These are phyloP conservation scores for Exophiala sp. DNA, from an alignment of 2,329 filamentous ascomycete species.

Conservation along the genomic window DNA sequence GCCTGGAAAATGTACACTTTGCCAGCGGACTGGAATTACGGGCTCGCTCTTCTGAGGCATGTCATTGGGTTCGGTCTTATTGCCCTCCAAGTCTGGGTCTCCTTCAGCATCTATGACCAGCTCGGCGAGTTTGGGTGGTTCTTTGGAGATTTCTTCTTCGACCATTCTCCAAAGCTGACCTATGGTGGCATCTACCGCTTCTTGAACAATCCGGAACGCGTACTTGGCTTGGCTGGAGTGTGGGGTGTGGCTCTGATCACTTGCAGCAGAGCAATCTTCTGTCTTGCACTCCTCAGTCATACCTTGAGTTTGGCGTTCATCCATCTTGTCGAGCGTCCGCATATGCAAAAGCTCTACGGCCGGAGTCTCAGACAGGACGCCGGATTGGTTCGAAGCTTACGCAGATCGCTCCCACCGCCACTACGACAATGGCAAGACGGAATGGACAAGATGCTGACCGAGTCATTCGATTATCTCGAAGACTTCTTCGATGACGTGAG, in stretches of 20 bases:
- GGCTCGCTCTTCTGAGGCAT: constrained; percentile 81
- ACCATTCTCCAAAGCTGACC: constrained; percentile 80
- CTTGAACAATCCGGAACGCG: constrained; percentile 92
- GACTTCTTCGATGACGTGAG: constrained; percentile 82
- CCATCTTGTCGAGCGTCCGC: constrained; percentile 87
- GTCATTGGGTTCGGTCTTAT: constrained; percentile 78
- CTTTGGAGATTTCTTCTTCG: constrained; percentile 98
- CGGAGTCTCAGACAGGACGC: constrained; percentile 78
- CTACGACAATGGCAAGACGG: constrained; percentile 80
- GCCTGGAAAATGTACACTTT: constrained; percentile 94
- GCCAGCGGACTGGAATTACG: constrained; percentile 82
- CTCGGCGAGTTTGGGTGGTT: constrained; percentile 99
- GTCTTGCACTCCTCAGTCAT: constrained; percentile 81
- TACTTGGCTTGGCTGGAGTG: constrained; percentile 88
- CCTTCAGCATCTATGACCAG: constrained; percentile 88
- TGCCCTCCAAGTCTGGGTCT: constrained; percentile 87
- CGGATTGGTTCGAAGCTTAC: constrained; percentile 86
- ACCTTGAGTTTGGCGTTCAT: constrained; percentile 83
- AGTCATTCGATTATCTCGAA: constrained; percentile 83
- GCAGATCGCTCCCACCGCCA: constrained; percentile 76
- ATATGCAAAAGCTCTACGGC: constrained; percentile 98
- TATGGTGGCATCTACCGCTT: constrained; percentile 98
- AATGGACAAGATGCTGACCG: constrained; percentile 80
- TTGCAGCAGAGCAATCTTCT: constrained; percentile 80
- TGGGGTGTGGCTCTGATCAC: constrained; percentile 95